These are phyloP conservation scores for Pichia thaimueangensis DNA, from an alignment of 805 yeast species.

Conservation along the genomic window DNA sequence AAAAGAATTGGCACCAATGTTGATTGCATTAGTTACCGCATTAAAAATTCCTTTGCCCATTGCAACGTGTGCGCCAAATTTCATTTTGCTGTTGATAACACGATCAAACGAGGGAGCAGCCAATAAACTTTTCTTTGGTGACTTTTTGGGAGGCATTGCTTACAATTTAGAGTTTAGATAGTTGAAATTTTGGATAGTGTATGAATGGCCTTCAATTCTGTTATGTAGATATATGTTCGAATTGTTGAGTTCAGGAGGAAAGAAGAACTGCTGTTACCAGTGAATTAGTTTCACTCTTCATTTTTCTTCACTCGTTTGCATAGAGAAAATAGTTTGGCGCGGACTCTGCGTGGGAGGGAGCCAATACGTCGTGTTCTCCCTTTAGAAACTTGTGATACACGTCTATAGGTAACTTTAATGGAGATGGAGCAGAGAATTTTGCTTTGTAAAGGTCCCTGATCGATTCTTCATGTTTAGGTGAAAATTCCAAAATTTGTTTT, in stretches of 20 bases:
- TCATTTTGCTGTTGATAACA: slow-evolving; percentile 29
- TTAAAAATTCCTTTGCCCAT: slow-evolving; percentile 61
- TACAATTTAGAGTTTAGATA: no score
- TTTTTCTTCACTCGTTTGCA: background rate
- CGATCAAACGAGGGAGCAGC: background rate
- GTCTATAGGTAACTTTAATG: background rate
- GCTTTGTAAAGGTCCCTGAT: no score
- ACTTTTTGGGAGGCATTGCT: slow-evolving; percentile 22
- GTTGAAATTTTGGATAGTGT: no score
- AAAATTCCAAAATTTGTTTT: background rate
- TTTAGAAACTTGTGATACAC: background rate
- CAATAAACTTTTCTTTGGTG: slow-evolving; percentile 1
- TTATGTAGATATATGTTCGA: no score
- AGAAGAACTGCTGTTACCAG: no score
- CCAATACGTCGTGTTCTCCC: background rate
- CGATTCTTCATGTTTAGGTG: background rate
- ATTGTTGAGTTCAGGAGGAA: no score
- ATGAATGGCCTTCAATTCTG: no score
- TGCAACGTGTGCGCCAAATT: slow-evolving; percentile 87
- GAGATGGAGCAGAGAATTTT: background rate
- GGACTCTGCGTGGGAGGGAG: slow-evolving; percentile 1
- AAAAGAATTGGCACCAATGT: slow-evolving; percentile 68
- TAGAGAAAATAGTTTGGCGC: slow-evolving; percentile 2
- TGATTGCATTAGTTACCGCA: slow-evolving; percentile 36
- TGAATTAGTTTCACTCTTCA: no score